A percentile compares a stretch with the other conserved stretches of the same genome.
phyloP scores from a whole-genome alignment of 73 alveolate genomes.

The Diophrys sp. region DNA sequence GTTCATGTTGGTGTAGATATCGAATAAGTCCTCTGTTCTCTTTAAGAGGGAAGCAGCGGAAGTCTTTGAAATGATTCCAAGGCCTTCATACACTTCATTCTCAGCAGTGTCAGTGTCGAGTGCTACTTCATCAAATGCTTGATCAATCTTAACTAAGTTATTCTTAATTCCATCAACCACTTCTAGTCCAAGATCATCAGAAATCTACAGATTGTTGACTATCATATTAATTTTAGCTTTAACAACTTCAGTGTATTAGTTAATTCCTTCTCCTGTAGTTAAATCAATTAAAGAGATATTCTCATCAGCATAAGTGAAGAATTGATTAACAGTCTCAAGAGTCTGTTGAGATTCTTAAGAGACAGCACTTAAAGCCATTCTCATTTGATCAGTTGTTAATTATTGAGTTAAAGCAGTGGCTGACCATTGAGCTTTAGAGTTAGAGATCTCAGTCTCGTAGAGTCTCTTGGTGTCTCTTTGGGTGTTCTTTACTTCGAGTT shows the following conservation, averaged over 20 bases:
- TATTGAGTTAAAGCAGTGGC: background rate
- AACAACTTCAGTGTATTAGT: background rate
- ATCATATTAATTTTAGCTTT: background rate
- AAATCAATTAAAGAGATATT: background rate
- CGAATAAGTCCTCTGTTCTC: too few relatives aligned
- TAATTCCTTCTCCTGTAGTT: background rate
- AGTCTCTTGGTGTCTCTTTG: background rate
- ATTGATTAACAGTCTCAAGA: background rate
- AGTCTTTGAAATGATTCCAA: too few relatives aligned
- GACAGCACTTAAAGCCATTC: background rate
- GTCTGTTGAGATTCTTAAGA: background rate
- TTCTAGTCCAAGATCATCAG: background rate
- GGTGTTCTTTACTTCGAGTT: background rate
- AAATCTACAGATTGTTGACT: background rate
- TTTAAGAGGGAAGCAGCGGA: too few relatives aligned
- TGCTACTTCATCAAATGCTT: too few relatives aligned
- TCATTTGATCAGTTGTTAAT: background rate
- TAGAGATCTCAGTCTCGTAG: background rate
- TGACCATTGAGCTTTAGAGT: background rate
- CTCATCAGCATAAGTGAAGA: background rate
- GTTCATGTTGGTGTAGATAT: too few relatives aligned
- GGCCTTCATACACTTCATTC: too few relatives aligned
- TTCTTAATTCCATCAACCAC: background rate
- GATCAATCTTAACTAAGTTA: background rate
- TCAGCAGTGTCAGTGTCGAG: too few relatives aligned